A percentile compares a stretch with the other conserved stretches of the same genome.
phyloP scores from a whole-genome alignment of 306 rosid species.

The Hippophae rhamnoides region DNA sequence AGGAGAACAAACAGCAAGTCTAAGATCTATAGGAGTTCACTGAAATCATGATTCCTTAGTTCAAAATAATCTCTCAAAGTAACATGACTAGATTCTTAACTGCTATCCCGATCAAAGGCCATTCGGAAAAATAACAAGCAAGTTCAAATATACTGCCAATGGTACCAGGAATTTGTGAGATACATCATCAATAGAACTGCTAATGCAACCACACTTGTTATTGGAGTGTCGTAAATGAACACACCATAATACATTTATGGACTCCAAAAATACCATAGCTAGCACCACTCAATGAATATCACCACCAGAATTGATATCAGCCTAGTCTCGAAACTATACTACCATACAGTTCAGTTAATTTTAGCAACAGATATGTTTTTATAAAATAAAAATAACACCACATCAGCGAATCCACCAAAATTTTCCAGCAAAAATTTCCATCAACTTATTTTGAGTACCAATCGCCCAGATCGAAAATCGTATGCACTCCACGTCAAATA shows the following conservation, averaged over 20 bases:
- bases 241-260: not conserved
- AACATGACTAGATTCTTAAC: not conserved
- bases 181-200: not conserved
- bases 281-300: too few species aligned
- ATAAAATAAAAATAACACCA: too few species aligned
- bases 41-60: not conserved
- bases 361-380: too few species aligned
- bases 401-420: not conserved
- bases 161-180: not conserved
- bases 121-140: not conserved
- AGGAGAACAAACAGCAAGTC: not conserved
- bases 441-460: not conserved
- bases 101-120: not conserved
- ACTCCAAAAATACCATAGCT: not conserved
- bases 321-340: too few species aligned
- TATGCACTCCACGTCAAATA: not conserved
- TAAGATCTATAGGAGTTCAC: not conserved
- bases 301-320: too few species aligned
- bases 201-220: not conserved
- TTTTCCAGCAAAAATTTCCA: not conserved
- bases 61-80: not conserved
- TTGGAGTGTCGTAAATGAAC: not conserved
- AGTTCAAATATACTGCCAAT: not conserved
- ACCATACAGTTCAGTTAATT: too few species aligned
- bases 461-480: constrained; percentile 1